phyloP scores from a whole-genome alignment of 441 rosid species.

The Pelargonium citronellum region DNA sequence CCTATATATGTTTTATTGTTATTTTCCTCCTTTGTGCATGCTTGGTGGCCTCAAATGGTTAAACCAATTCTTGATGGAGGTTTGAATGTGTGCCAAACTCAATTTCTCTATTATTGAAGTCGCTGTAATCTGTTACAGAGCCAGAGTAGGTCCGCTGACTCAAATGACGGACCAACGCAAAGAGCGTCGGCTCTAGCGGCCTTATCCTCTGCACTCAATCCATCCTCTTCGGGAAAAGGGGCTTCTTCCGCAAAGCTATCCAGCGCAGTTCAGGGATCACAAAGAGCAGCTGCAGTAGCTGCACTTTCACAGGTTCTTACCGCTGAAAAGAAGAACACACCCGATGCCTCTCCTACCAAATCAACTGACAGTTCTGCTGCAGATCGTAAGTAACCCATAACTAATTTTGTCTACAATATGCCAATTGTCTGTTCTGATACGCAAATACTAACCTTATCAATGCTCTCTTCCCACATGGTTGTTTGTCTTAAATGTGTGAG shows the following conservation, averaged over 20 bases:
- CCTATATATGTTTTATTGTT: background rate
- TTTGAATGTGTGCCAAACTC: background rate
- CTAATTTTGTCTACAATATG: background rate
- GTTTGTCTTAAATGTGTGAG: slow-evolving; percentile 15
- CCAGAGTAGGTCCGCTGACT: slow-evolving; percentile 61
- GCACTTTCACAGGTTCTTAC: slow-evolving; percentile 93
- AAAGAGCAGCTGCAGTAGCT: slow-evolving; percentile 98
- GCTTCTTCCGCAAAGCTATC: slow-evolving; percentile 47
- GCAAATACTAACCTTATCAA: background rate
- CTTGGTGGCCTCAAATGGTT: too few relatives aligned
- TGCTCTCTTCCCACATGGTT: background rate
- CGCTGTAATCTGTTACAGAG: slow-evolving; percentile 28
- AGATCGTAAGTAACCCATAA: slow-evolving; percentile 37
- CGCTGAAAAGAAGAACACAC: slow-evolving; percentile 72
- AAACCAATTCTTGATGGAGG: background rate
- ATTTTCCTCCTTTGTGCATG: background rate
- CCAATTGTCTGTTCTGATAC: background rate
- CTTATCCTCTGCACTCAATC: slow-evolving; percentile 72
- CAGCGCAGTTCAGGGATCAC: slow-evolving; percentile 60
- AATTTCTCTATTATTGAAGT: slow-evolving; percentile 10
- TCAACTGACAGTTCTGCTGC: slow-evolving; percentile 43
- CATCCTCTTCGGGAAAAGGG: slow-evolving; percentile 55
- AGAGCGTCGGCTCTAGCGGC: slow-evolving; percentile 99
- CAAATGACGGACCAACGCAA: slow-evolving; percentile 88
- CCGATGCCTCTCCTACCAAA: slow-evolving; percentile 58